Conservation (phyloP, 2,329 filamentous ascomycete species). For the Fusarium fujikuroi region DNA sequence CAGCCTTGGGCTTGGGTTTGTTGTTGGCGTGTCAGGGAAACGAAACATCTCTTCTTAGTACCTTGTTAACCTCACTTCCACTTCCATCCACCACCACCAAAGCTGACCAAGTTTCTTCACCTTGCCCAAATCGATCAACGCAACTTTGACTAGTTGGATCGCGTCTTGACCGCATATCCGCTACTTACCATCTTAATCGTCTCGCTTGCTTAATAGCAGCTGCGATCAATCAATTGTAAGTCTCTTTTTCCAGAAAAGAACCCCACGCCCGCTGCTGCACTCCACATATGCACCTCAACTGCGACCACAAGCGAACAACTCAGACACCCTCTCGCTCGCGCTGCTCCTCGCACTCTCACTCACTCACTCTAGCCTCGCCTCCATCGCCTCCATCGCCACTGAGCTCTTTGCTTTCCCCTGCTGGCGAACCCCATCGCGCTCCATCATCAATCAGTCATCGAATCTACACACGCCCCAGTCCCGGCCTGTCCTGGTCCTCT, state of each 20-base stretch:
- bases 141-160: conserved; percentile 4
- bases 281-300: conserved; percentile 47
- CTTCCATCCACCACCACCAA: background rate
- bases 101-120: conserved; percentile 13
- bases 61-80: background rate
- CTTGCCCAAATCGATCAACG: conserved; percentile 1
- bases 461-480: conserved; percentile 28
- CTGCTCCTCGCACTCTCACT: conserved; percentile 20
- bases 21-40: conserved; percentile 23
- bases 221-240: conserved; percentile 19
- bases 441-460: conserved; percentile 15
- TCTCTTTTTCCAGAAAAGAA: conserved; percentile 47
- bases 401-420: conserved; percentile 27
- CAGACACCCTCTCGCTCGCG: conserved; percentile 46
- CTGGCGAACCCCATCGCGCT: conserved; percentile 23
- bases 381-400: conserved; percentile 17
- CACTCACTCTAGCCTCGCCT: conserved; percentile 22
- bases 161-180: conserved; percentile 26
- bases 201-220: conserved; percentile 14
- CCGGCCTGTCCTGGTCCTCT: conserved; percentile 10
- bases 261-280: conserved; percentile 49
- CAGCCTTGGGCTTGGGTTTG: conserved; percentile 17
- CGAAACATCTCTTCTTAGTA: conserved; percentile 9
- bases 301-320: conserved; percentile 46
- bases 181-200: conserved; percentile 23